These are phyloP conservation scores for Cinnamomum chago DNA, from an alignment of 164 flowering plant genomes.

Conservation along the genomic window DNA sequence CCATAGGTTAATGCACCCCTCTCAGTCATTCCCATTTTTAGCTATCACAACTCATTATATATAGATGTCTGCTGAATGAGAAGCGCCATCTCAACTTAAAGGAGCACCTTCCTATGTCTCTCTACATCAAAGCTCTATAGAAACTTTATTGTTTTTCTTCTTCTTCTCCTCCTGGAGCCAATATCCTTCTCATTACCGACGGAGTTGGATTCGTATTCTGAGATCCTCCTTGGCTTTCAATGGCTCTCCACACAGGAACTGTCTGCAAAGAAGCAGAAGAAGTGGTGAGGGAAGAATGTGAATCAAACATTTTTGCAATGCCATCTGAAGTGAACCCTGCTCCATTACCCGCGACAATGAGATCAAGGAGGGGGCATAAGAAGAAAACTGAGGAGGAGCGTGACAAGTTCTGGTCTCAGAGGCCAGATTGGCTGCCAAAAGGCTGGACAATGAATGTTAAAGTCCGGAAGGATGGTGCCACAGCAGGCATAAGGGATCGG, in stretches of 20 bases:
- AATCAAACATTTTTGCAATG: not conserved
- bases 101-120: too few relatives aligned
- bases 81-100: too few relatives aligned
- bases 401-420: not conserved
- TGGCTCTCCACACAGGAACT: not conserved
- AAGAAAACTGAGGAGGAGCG: not conserved
- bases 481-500: slow-evolving; percentile 41
- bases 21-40: too few relatives aligned
- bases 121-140: too few relatives aligned
- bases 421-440: slow-evolving; percentile 37
- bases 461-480: slow-evolving; percentile 38
- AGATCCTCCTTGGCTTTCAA: not conserved
- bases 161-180: not conserved
- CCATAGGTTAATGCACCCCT: too few relatives aligned
- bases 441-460: slow-evolving; percentile 35
- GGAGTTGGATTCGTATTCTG: not conserved
- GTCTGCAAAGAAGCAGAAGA: not conserved
- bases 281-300: not conserved
- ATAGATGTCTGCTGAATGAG: too few relatives aligned
- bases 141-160: too few relatives aligned
- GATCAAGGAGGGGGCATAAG: not conserved
- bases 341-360: not conserved
- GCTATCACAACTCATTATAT: too few relatives aligned
- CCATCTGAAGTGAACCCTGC: not conserved
- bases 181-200: not conserved